Percentiles rank a stretch among this genome's conserved stretches.
These are phyloP conservation scores for Wallacemonas sp. DNA, from an alignment of 208 protist species.

Conservation along the genomic window DNA sequence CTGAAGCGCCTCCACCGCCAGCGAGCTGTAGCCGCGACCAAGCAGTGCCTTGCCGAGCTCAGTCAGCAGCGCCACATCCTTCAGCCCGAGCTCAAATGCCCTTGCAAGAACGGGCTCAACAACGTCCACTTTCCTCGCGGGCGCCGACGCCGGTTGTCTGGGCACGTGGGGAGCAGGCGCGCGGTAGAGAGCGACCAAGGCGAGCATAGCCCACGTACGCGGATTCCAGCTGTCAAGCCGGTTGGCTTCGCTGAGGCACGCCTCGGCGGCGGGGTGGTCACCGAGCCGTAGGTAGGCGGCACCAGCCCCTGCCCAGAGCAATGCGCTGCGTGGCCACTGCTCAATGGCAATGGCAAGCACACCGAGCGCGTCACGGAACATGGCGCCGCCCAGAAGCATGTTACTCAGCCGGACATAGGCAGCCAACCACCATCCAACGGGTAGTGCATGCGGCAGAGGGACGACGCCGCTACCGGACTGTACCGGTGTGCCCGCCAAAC, in stretches of 20 bases:
- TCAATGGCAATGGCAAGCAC: conserved; percentile 69
- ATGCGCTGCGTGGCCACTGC: conserved; percentile 64
- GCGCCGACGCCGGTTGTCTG: too few relatives aligned
- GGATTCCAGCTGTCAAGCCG: conserved; percentile 82
- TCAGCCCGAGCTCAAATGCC: conserved; percentile 51
- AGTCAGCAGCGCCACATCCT: conserved; percentile 55
- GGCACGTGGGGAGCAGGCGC: conserved; percentile 17
- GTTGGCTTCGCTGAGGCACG: conserved; percentile 89
- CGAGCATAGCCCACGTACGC: conserved; percentile 84
- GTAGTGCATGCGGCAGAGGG: background rate
- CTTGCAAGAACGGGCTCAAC: conserved; percentile 67
- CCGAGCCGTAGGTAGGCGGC: conserved; percentile 82
- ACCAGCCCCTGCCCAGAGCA: conserved; percentile 86
- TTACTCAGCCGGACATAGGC: conserved; percentile 79
- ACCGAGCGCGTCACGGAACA: conserved; percentile 73
- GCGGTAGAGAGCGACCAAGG: conserved; percentile 52
- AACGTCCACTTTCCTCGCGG: background rate
- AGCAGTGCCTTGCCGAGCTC: conserved; percentile 79
- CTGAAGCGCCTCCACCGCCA: conserved; percentile 60
- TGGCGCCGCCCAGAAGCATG: conserved; percentile 60
- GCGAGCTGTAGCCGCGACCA: conserved; percentile 17
- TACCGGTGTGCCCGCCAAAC: background rate
- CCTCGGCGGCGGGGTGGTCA: conserved; percentile 65
- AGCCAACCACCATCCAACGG: background rate
- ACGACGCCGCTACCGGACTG: background rate